phyloP scores from a whole-genome alignment of 192 early-diverging fungal species.

The Backusella sp. region DNA sequence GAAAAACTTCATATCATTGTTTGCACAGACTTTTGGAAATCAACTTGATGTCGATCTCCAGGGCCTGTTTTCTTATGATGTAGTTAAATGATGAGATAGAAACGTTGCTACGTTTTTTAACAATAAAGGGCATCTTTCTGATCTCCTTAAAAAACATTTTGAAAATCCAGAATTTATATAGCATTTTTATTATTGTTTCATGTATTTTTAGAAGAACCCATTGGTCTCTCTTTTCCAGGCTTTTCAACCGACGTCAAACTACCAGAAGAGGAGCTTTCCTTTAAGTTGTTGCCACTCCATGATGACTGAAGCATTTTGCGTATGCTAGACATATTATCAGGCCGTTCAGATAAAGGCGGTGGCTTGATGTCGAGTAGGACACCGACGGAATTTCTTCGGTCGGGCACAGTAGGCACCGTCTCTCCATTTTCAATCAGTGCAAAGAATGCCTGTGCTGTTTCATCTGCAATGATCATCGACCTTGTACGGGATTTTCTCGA shows the following conservation, averaged over 20 bases:
- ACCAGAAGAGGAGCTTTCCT: conserved; percentile 10
- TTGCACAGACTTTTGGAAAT: neutral
- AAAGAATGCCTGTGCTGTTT: conserved; percentile 6
- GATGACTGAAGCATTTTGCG: conserved; percentile 28
- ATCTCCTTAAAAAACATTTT: conserved; percentile 19
- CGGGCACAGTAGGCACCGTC: neutral
- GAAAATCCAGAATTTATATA: conserved; percentile 8
- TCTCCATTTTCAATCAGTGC: neutral
- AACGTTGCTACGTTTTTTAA: too few species aligned
- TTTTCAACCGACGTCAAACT: conserved; percentile 10
- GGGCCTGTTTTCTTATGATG: too few species aligned
- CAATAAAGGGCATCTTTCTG: neutral
- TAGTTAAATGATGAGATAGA: too few species aligned
- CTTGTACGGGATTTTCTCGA: conserved; percentile 18
- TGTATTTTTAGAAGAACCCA: neutral
- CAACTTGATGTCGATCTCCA: neutral
- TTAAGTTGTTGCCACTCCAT: conserved; percentile 21
- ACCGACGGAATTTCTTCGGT: neutral
- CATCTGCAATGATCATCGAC: conserved; percentile 9
- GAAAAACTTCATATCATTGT: neutral
- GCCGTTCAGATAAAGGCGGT: neutral
- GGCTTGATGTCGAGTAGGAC: neutral
- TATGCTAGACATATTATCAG: conserved; percentile 6
- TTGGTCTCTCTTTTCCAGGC: neutral
- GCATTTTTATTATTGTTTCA: neutral